Percentiles rank a stretch among this genome's conserved stretches.
Conservation (phyloP, 2,329 filamentous ascomycete species). For the Thielaviopsis ethacetica region DNA sequence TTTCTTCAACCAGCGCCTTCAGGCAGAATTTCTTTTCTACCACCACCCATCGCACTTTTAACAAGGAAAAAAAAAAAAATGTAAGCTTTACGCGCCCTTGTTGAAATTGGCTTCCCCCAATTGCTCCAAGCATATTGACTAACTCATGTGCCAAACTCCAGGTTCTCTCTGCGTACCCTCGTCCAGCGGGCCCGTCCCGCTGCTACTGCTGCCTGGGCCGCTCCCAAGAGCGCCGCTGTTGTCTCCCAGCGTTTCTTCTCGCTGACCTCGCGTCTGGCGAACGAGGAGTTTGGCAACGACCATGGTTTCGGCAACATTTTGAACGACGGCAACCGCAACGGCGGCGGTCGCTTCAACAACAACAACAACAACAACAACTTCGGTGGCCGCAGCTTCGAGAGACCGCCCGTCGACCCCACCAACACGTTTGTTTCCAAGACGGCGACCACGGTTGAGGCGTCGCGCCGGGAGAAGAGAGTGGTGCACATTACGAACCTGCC, state of each 20-base stretch:
- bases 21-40: neutral
- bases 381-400: neutral
- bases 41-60: neutral
- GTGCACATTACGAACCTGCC: conserved; percentile 4
- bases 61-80: neutral
- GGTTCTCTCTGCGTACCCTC: conserved; percentile 9
- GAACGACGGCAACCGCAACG: neutral
- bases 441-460: conserved; percentile 5
- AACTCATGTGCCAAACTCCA: neutral
- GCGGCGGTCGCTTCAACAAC: neutral
- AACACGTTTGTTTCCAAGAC: conserved; percentile 10
- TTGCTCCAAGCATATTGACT: neutral
- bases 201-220: conserved; percentile 1
- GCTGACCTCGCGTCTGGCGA: neutral
- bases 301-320: neutral
- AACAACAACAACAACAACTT: neutral
- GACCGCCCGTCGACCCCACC: neutral
- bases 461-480: conserved; percentile 8
- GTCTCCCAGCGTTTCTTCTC: conserved; percentile 6
- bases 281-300: neutral
- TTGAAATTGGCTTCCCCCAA: neutral
- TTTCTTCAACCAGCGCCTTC: neutral
- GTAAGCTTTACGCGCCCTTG: neutral
- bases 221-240: neutral
- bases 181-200: conserved; percentile 8